Conservation (phyloP, 495 filamentous ascomycete species). For the Daldinia grandis region DNA sequence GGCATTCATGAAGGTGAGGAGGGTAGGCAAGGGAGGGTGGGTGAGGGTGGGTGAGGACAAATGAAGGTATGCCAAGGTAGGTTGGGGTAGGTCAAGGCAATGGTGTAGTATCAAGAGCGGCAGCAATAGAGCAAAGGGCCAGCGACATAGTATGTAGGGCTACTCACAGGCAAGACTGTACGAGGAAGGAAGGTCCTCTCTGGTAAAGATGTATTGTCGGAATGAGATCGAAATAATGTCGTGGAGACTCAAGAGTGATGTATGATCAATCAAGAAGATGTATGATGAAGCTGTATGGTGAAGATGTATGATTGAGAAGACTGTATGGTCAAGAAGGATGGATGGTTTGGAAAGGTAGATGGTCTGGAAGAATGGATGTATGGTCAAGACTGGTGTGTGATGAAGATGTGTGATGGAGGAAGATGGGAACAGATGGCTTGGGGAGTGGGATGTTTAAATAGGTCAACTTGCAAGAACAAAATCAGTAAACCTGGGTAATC, state of each 20-base stretch:
- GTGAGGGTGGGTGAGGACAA: not conserved
- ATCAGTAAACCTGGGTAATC: conserved; percentile 2
- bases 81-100: not conserved
- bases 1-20: not conserved
- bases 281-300: not conserved
- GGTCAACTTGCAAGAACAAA: not conserved
- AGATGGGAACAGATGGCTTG: not conserved
- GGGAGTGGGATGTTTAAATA: not conserved
- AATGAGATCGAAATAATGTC: not conserved
- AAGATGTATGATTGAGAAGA: not conserved
- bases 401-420: not conserved
- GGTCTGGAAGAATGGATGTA: too few species aligned
- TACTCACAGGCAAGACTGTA: not conserved
- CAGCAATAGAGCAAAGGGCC: not conserved
- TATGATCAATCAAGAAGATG: not conserved
- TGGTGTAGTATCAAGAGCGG: not conserved
- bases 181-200: not conserved
- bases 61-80: not conserved
- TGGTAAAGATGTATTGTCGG: not conserved
- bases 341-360: not conserved
- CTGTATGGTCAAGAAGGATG: not conserved
- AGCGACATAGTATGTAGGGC: not conserved
- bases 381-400: too few species aligned
- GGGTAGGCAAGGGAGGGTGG: not conserved
- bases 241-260: not conserved